Conservation (phyloP, 2,329 filamentous ascomycete genomes). For the Elsinoe fawcettii region DNA sequence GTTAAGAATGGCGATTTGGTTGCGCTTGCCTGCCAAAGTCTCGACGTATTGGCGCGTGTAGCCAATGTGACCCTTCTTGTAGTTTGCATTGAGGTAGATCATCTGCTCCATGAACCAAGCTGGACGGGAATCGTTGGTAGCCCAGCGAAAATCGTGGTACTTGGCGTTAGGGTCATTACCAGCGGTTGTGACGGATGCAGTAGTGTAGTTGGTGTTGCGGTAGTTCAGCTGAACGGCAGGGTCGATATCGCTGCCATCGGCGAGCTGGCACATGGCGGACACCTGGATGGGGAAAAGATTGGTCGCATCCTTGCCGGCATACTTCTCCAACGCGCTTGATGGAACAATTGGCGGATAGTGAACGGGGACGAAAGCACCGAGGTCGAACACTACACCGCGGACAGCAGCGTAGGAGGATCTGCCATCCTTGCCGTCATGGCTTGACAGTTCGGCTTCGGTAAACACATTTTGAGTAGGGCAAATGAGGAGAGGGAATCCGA, state of each 20-base stretch:
- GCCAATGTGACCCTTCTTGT: constrained; percentile 79
- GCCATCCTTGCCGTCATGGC: constrained; percentile 63
- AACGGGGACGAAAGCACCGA: constrained; percentile 61
- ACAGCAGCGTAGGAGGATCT: constrained; percentile 66
- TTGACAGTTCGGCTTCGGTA: constrained; percentile 65
- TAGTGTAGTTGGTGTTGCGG: constrained; percentile 65
- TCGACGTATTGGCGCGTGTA: constrained; percentile 72
- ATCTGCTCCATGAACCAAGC: constrained; percentile 94
- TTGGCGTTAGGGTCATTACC: constrained; percentile 61
- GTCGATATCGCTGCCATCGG: constrained; percentile 57
- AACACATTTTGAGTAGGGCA: constrained; percentile 89
- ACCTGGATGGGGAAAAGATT: constrained; percentile 89
- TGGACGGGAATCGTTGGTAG: constrained; percentile 69
- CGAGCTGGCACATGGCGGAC: constrained; percentile 78
- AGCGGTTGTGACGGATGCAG: constrained; percentile 57
- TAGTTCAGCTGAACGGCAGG: constrained; percentile 78
- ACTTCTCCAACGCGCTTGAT: constrained; percentile 59
- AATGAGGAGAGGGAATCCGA: constrained; percentile 77
- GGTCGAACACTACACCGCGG: constrained; percentile 81
- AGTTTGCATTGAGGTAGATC: constrained; percentile 65
- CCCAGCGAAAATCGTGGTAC: constrained; percentile 91
- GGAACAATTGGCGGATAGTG: constrained; percentile 70
- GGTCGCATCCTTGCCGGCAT: constrained; percentile 82
- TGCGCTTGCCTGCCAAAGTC: constrained; percentile 57
- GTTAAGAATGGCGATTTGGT: constrained; percentile 70